Evolutionary conservation across 257 asterid species (phyloP), one percentile per base, ranked within the genome.

Genomic region (Solanum paucissectum): DNA sequence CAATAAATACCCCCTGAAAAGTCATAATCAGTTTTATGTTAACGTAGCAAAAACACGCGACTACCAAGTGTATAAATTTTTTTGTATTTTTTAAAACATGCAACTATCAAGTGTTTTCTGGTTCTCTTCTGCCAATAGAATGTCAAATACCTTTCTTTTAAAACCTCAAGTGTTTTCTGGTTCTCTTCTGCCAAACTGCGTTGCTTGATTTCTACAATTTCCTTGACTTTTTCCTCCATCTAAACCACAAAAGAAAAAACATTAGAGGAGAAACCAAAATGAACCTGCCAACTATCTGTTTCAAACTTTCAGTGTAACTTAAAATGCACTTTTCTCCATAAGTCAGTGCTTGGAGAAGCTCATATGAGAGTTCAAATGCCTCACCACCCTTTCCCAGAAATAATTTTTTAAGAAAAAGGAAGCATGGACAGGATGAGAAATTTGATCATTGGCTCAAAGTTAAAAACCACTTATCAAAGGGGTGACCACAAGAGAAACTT

Each of bases 151-250:
- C 99, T 94, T 93, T 97, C 99, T 90, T 96, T 97, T 44, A 96
- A 88, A 87, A 95, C 98, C 93, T 96, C 99, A 94, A 97, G 88
- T 25, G 98, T 93, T 92, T 97, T 97, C 93, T 97, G 99, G 92
- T 96, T 97, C 95, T 97, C 99, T 90, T 97, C 99, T 7, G 99
- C 99, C 95, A 97, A 90, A 93, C 93, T 96, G 46, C 99, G 99
- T 88, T 97, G 99, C 94, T 97, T 97, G 74, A 97, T 97, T 92
- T 97, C 99, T 90, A 97, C 98, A 88, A 94, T 90, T 95, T 97
- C 99, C 92, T 96, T 97, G 88, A 97, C 99, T 88, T 97, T 97
- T 88, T 96, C 99, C 91, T 96, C 99, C 99, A 97, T 96, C 99
- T 97, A 88, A 52, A 90, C 82, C 84, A 87, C 87, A 89, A 86